Conservation (phyloP, 257 asterid species). For the Gynochthodes officinalis region DNA sequence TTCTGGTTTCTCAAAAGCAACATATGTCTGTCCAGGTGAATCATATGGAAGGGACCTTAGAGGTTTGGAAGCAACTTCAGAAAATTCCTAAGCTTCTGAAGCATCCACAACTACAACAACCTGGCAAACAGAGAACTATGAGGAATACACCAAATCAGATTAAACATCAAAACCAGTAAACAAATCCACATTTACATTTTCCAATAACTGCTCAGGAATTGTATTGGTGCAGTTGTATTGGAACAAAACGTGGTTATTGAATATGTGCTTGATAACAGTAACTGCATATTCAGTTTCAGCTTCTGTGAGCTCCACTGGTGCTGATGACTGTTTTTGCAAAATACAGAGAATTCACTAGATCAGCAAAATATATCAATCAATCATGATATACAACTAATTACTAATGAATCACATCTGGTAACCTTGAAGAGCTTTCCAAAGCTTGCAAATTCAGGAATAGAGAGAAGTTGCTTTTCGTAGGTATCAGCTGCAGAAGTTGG, state of each 20-base stretch:
- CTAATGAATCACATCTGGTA: slow-evolving; percentile 15
- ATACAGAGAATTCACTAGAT: slow-evolving; percentile 12
- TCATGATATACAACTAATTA: background rate
- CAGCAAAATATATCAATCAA: slow-evolving; percentile 21
- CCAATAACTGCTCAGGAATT: slow-evolving; percentile 88
- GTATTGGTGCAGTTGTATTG: slow-evolving; percentile 99
- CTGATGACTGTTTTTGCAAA: slow-evolving; percentile 68
- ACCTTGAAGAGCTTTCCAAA: slow-evolving; percentile 99
- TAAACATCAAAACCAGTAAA: slow-evolving; percentile 1
- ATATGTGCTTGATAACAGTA: slow-evolving; percentile 94
- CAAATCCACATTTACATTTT: slow-evolving; percentile 53
- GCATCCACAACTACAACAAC: slow-evolving; percentile 91
- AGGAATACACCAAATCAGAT: slow-evolving; percentile 3
- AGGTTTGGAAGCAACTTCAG: slow-evolving; percentile 83
- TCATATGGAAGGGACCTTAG: slow-evolving; percentile 82
- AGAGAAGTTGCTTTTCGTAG: slow-evolving; percentile 70
- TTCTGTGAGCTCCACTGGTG: slow-evolving; percentile 98
- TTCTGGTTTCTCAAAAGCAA: slow-evolving; percentile 94
- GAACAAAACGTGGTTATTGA: slow-evolving; percentile 79
- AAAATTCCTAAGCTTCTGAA: slow-evolving; percentile 93
- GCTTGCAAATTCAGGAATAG: slow-evolving; percentile 78
- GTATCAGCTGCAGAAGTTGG: slow-evolving; percentile 75
- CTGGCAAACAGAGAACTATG: slow-evolving; percentile 38
- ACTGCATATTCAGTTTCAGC: slow-evolving; percentile 99
- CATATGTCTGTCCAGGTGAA: slow-evolving; percentile 87